Evolutionary conservation across 352 stramenopile species (phyloP).

Genomic region (Pythium plurisporium): DNA sequence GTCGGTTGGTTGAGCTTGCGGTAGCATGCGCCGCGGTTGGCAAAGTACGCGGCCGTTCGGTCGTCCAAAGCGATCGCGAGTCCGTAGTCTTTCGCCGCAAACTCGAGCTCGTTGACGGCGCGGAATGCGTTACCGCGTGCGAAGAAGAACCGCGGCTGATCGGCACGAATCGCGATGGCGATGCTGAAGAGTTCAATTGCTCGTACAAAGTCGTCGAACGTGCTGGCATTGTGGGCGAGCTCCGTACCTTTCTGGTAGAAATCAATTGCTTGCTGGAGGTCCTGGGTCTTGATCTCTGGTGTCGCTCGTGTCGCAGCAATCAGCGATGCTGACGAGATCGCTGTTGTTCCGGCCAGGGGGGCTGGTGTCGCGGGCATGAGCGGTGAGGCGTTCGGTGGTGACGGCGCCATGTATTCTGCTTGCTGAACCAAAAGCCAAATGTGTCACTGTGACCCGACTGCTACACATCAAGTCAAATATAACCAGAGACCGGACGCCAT

Average conservation of each 20-base stretch:
- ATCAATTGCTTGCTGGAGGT: slow-evolving; percentile 69
- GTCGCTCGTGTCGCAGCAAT: slow-evolving; percentile 20
- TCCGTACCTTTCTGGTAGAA: slow-evolving; percentile 76
- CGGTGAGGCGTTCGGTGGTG: background rate
- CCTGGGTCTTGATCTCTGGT: slow-evolving; percentile 52
- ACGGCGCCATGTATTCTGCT: background rate
- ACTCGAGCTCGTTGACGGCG: slow-evolving; percentile 62
- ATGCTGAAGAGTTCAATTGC: slow-evolving; percentile 76
- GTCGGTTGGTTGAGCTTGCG: slow-evolving; percentile 61
- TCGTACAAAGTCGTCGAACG: slow-evolving; percentile 56
- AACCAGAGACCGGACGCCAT: background rate
- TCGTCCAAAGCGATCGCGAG: slow-evolving; percentile 60
- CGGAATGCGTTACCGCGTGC: slow-evolving; percentile 70
- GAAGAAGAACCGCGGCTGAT: slow-evolving; percentile 73
- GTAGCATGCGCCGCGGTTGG: slow-evolving; percentile 63
- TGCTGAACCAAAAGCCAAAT: no score
- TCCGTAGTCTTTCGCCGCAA: slow-evolving; percentile 54
- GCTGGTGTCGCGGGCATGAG: background rate
- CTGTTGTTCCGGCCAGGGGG: background rate
- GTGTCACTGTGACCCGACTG: no score
- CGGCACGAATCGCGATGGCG: slow-evolving; percentile 62
- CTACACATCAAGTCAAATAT: slow-evolving; percentile 17
- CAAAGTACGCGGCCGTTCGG: slow-evolving; percentile 63
- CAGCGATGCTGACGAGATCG: background rate
- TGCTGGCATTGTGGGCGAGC: slow-evolving; percentile 48